Evolutionary conservation across 116 monocot genomes (phyloP).

Genomic region (Trichopus zeylanicus): DNA sequence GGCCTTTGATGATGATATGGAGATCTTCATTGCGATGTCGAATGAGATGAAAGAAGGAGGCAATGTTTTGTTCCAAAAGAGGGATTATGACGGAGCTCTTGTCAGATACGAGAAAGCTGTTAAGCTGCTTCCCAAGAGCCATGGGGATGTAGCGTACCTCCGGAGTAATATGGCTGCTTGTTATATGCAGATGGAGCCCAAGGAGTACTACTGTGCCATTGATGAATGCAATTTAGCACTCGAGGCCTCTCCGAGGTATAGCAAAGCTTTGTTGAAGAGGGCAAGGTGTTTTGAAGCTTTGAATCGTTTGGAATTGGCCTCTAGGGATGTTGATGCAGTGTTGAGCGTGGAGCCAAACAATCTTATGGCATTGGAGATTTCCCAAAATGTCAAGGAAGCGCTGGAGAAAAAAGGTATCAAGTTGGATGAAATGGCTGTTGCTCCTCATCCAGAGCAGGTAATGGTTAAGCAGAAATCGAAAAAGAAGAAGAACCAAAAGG

Average conservation of each 20-base stretch:
- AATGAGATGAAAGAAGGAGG: slow-evolving; percentile 55
- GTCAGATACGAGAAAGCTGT: slow-evolving; percentile 61
- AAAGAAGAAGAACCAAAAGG: slow-evolving; percentile 25
- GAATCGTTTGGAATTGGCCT: slow-evolving; percentile 34
- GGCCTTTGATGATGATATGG: slow-evolving; percentile 36
- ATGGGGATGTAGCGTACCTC: slow-evolving; percentile 39
- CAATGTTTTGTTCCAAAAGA: slow-evolving; percentile 40
- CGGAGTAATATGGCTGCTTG: slow-evolving; percentile 55
- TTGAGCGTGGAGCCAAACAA: slow-evolving; percentile 53
- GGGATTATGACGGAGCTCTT: slow-evolving; percentile 46
- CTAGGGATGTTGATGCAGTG: slow-evolving; percentile 38
- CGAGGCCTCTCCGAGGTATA: slow-evolving; percentile 46
- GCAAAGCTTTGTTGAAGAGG: slow-evolving; percentile 49
- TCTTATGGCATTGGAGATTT: slow-evolving; percentile 55
- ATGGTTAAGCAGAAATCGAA: slow-evolving; percentile 27
- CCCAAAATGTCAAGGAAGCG: slow-evolving; percentile 37
- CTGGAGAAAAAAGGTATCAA: slow-evolving; percentile 39
- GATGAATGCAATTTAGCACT: slow-evolving; percentile 54
- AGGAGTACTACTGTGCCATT: slow-evolving; percentile 41
- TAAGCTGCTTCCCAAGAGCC: slow-evolving; percentile 58
- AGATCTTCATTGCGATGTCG: slow-evolving; percentile 50
- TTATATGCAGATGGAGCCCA: slow-evolving; percentile 56
- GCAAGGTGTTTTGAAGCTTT: slow-evolving; percentile 55
- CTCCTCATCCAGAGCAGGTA: slow-evolving; percentile 8
- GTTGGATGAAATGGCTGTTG: slow-evolving; percentile 29